phyloP scores from a whole-genome alignment of 441 rosid species.

The Populus trichocarpa region DNA sequence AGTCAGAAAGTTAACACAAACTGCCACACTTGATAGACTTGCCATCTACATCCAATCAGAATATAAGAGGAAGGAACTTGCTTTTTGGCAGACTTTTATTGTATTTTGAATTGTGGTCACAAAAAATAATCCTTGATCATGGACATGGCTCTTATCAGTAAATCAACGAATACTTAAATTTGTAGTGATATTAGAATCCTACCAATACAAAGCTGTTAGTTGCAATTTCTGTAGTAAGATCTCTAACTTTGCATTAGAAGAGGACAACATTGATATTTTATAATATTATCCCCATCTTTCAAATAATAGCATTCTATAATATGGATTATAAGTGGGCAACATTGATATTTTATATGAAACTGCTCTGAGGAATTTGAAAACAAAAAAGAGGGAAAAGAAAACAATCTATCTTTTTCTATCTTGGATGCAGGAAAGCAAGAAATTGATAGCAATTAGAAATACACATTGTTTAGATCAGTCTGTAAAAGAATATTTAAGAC shows the following conservation, averaged over 20 bases:
- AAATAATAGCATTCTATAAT: background rate
- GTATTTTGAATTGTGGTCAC: background rate
- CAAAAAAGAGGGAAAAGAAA: background rate
- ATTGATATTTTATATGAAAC: background rate
- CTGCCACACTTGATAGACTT: background rate
- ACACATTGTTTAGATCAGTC: background rate
- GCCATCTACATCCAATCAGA: background rate
- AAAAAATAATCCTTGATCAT: too few species aligned
- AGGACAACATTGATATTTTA: background rate
- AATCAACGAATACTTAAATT: background rate
- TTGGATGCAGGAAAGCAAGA: background rate
- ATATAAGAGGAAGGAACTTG: background rate
- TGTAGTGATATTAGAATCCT: background rate
- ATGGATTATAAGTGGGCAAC: background rate
- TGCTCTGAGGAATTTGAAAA: background rate
- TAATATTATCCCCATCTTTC: background rate
- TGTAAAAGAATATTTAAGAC: slow-evolving; percentile 12
- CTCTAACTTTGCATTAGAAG: background rate
- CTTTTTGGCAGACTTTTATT: background rate
- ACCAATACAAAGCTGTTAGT: background rate
- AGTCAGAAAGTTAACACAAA: background rate
- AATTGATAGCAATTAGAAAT: background rate
- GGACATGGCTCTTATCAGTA: background rate
- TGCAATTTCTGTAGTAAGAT: background rate
- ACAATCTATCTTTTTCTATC: background rate